Evolutionary conservation across 1,139 yeast species (phyloP), one percentile per base, ranked within the genome.

Genomic region (Protomyces macrosporus): DNA sequence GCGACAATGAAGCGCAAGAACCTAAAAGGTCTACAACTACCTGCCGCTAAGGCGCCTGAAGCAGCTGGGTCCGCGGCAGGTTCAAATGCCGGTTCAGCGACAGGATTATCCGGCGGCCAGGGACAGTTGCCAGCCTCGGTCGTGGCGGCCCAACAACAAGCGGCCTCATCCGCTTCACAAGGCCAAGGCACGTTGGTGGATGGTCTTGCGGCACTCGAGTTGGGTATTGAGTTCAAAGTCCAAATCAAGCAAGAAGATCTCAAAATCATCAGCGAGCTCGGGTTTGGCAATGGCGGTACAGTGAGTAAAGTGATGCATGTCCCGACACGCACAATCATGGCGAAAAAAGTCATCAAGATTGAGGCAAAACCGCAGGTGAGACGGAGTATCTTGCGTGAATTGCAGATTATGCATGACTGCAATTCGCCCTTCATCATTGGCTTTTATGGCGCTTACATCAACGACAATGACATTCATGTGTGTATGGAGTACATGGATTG

Each of bases 401-500:
- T 93, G 65, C 84, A 90, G 67, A 91, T 93, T 50, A 82, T 95
- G 82, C 96, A 90, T 73, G 96, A 89, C 72, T 93, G 97, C 72
- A 72, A 86, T 84, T 70, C 81, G 56, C 90, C 90, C 2, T 89
- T 82, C 71, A 91, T 93, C 64, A 88, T 90, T 58, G 90, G 88
- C 60, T 93, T 90, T 73, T 91, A 86, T 74, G 98, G 98, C 4
- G 96, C 97, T 0, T 88, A 85, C 72, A 80, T 87, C 56, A 81
- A 82, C 68, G 84, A 82, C 69, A 84, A 83, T 68, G 85, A 84
- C 70, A 98, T 93, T 53, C 93, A 91, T 77, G 90, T 95, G 88
- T 95, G 98, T 76, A 93, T 93, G 83, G 99, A 93, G 76, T 89
- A 86, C 75, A 93, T 93, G 99, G 96, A 91, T 75, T 98, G 97